Conservation (phyloP, 2,329 filamentous ascomycete species). For the Torrubiellomyces zombiae region DNA sequence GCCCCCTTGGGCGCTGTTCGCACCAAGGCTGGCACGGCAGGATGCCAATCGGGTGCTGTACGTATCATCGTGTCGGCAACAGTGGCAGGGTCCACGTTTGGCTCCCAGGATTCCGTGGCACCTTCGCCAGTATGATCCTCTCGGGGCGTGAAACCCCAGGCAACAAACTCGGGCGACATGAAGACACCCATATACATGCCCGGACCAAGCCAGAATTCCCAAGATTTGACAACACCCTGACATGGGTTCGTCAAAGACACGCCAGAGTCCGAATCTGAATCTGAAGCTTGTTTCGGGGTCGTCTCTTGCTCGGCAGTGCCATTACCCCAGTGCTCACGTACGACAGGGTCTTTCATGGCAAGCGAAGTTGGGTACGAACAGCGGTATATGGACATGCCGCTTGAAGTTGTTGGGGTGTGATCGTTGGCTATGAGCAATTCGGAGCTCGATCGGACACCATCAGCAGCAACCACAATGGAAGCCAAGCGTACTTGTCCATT, state of each 20-base stretch:
- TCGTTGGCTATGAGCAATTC: neutral
- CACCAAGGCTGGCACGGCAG: constrained; percentile 1
- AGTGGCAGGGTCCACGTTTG: constrained; percentile 1
- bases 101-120: constrained; percentile 1
- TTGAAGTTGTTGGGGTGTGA: neutral
- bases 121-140: neutral
- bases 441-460: constrained; percentile 3
- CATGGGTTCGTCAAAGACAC: neutral
- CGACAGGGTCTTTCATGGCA: neutral
- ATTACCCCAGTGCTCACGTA: constrained; percentile 1
- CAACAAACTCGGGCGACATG: neutral
- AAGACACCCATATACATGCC: constrained; percentile 2
- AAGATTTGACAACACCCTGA: neutral
- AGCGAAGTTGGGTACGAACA: constrained; percentile 1
- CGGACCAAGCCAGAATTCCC: constrained; percentile 2
- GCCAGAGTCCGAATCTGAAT: no score
- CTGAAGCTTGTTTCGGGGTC: no score
- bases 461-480: constrained; percentile 5
- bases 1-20: constrained; percentile 1
- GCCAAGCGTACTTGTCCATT: constrained; percentile 2
- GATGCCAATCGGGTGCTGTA: constrained; percentile 1
- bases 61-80: neutral
- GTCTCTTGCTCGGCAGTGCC: no score
- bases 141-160: constrained; percentile 2
- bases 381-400: constrained; percentile 3